Conservation (phyloP, 345 rosid genomes). For the Acer saccharum region DNA sequence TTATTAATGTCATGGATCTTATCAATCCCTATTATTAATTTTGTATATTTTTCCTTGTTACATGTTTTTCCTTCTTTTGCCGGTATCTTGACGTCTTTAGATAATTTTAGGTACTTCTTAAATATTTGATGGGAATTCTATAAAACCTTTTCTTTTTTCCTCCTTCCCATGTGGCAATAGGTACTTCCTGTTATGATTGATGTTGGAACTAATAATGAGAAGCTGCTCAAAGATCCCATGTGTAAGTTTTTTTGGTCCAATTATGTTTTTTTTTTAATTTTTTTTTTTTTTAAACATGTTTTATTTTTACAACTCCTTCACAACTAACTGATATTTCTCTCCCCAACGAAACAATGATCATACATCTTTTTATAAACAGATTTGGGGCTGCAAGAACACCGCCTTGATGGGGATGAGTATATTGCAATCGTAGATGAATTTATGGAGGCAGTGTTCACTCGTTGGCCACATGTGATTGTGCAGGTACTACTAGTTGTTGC, state of each 20-base stretch:
- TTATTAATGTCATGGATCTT: background rate
- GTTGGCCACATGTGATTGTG: conserved; percentile 98
- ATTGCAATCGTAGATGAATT: conserved; percentile 82
- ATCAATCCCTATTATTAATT: background rate
- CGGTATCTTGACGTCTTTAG: too few relatives aligned
- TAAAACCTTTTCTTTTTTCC: conserved; percentile 5
- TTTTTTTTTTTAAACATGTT: background rate
- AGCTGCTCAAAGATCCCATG: conserved; percentile 75
- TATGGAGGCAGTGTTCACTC: conserved; percentile 97
- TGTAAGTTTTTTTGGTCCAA: conserved; percentile 56
- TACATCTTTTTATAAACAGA: conserved; percentile 49
- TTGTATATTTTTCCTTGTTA: background rate
- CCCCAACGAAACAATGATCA: background rate
- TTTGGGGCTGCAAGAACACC: conserved; percentile 89
- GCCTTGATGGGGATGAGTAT: conserved; percentile 85
- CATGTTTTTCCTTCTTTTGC: conserved; percentile 8
- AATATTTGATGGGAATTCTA: background rate
- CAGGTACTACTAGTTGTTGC: conserved; percentile 53
- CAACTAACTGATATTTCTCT: background rate
- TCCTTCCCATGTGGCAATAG: conserved; percentile 37
- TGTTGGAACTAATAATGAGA: conserved; percentile 97
- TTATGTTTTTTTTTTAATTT: background rate
- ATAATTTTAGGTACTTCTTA: conserved; percentile 12
- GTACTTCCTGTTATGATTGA: conserved; percentile 99
- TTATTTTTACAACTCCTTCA: background rate